Evolutionary conservation across 164 flowering plant species (phyloP).

Genomic region (Liquidambar formosana): DNA sequence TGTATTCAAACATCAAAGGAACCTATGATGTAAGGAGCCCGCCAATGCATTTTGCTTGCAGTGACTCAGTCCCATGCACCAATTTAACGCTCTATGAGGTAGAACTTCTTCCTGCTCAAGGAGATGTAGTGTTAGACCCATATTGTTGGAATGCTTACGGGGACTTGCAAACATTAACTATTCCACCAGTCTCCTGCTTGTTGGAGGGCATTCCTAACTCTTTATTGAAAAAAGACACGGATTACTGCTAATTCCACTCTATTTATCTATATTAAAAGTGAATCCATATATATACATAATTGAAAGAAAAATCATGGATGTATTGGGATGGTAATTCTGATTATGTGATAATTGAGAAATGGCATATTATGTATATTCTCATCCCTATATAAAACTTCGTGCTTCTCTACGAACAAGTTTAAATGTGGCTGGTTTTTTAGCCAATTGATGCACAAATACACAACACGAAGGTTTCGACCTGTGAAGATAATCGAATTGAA

Average conservation of each 20-base stretch:
- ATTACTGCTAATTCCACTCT: slow-evolving; percentile 24
- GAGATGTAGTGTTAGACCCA: slow-evolving; percentile 38
- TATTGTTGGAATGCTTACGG: slow-evolving; percentile 60
- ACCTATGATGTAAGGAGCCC: slow-evolving; percentile 39
- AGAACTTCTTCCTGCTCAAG: slow-evolving; percentile 45
- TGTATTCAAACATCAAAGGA: slow-evolving; percentile 48
- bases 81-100: slow-evolving; percentile 44
- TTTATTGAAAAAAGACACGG: slow-evolving; percentile 25
- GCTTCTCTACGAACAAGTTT: no score
- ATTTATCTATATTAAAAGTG: slow-evolving; percentile 3
- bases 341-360: slow-evolving; percentile 9
- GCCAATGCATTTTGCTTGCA: slow-evolving; percentile 51
- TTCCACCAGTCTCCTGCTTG: slow-evolving; percentile 45
- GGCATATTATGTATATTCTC: slow-evolving; percentile 3
- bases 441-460: no score
- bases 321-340: no score
- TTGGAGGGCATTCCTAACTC: slow-evolving; percentile 32
- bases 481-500: no score
- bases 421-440: no score
- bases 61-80: slow-evolving; percentile 38
- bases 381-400: not conserved
- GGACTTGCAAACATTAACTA: slow-evolving; percentile 33
- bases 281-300: slow-evolving; percentile 4
- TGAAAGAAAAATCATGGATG: slow-evolving; percentile 11
- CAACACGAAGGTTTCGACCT: no score